A percentile compares a stretch with the other conserved stretches of the same genome.
phyloP scores from a whole-genome alignment of 208 protist species.

The Wallacemonas rigidus region DNA sequence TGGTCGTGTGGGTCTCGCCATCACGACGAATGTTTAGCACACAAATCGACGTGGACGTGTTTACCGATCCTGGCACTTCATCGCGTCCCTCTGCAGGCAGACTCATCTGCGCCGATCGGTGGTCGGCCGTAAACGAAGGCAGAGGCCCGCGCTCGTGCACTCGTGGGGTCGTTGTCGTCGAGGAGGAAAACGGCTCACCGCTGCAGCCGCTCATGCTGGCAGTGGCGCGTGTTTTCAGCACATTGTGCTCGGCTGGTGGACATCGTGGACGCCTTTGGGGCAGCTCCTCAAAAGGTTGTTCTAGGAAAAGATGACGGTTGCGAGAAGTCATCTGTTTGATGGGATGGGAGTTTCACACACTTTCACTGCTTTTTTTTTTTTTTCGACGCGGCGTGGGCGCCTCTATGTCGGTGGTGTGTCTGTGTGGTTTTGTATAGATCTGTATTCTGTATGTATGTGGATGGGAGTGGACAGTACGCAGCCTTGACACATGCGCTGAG shows the following conservation, averaged over 20 bases:
- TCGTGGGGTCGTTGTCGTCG: no score
- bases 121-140: no score
- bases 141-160: no score
- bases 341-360: not conserved
- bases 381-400: not conserved
- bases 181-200: no score
- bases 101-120: no score
- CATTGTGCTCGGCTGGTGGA: constrained; percentile 6
- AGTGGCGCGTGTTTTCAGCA: not conserved
- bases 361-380: not conserved
- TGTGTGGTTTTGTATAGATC: no score
- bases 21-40: constrained; percentile 6
- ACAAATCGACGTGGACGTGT: constrained; percentile 11
- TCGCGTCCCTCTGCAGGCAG: not conserved
- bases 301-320: constrained; percentile 6
- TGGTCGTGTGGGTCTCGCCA: not conserved
- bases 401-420: no score
- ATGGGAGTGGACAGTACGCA: not conserved
- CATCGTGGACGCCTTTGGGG: constrained; percentile 9
- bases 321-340: not conserved
- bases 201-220: not conserved
- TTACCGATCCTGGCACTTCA: not conserved
- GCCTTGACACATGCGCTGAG: no score
- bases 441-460: not conserved
- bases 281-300: constrained; percentile 16